Percentiles rank a stretch among this genome's conserved stretches.
These are phyloP conservation scores for Xylaria sp. DNA, from an alignment of 2,329 filamentous ascomycete genomes.

Conservation along the genomic window DNA sequence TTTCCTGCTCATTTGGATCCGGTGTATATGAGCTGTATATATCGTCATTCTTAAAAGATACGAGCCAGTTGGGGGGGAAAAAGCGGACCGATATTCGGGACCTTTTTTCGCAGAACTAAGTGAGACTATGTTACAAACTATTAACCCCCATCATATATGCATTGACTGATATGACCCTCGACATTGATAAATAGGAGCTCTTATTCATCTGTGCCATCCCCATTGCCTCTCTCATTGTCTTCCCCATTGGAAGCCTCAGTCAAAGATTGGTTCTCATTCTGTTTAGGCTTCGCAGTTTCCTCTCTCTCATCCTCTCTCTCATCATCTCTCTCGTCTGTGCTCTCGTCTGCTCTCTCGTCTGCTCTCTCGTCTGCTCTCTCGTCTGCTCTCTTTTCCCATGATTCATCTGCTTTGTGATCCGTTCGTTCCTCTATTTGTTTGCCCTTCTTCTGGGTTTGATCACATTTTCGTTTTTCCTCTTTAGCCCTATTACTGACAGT, in stretches of 20 bases:
- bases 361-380: background rate
- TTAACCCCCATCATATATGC: too few species aligned
- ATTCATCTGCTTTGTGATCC: background rate
- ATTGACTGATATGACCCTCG: too few species aligned
- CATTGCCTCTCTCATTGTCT: background rate
- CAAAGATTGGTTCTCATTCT: background rate
- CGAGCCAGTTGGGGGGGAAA: too few species aligned
- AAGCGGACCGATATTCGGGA: too few species aligned
- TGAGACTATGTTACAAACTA: too few species aligned
- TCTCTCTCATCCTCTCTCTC: background rate
- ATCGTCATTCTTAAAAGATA: too few species aligned
- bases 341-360: background rate
- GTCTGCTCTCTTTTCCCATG: background rate
- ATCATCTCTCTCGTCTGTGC: too few species aligned
- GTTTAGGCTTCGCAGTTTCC: background rate
- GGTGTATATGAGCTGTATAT: too few species aligned
- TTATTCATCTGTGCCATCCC: background rate
- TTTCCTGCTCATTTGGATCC: too few species aligned
- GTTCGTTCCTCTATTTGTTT: conserved; percentile 2
- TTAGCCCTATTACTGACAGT: background rate
- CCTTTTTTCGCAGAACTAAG: too few species aligned
- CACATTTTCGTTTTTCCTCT: background rate
- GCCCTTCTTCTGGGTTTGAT: background rate
- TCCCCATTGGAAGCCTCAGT: background rate
- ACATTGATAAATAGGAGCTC: too few species aligned